A percentile compares a stretch with the other conserved stretches of the same genome.
These are phyloP conservation scores for Candida dubliniensis DNA, from an alignment of 1,139 yeast species.

Conservation along the genomic window DNA sequence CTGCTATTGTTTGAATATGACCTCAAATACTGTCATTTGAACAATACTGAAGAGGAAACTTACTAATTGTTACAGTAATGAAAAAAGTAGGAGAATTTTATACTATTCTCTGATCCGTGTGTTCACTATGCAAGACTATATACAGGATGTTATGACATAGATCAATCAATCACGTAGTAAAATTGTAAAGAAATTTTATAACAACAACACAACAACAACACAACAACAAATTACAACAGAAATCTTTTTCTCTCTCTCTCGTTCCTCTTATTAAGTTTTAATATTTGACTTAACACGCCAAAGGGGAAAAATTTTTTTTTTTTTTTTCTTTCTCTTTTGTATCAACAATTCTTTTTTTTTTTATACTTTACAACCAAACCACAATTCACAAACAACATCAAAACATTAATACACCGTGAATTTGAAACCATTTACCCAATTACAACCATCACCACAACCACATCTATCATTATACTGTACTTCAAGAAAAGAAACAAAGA, in stretches of 20 bases:
- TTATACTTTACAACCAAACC: slow-evolving; percentile 1
- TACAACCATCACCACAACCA: background rate
- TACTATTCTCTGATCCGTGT: too few species aligned
- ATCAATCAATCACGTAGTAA: background rate
- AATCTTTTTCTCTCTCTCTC: background rate
- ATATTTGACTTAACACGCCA: background rate
- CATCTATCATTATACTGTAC: background rate
- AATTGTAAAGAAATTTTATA: too few species aligned
- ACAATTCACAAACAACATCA: too few species aligned
- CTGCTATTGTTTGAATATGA: too few species aligned
- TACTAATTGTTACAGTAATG: too few species aligned
- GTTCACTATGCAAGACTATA: too few species aligned
- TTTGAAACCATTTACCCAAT: too few species aligned
- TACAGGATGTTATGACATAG: background rate
- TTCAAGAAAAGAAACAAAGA: background rate
- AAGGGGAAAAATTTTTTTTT: background rate
- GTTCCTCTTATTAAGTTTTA: slow-evolving; percentile 1
- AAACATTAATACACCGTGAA: too few species aligned
- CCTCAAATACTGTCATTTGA: too few species aligned
- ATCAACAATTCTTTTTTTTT: background rate
- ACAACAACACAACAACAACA: background rate
- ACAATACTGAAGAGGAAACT: too few species aligned
- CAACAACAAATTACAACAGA: background rate
- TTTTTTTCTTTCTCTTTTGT: too few species aligned
- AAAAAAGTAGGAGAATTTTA: too few species aligned